Evolutionary conservation across 2,329 filamentous ascomycete genomes (phyloP).

Genomic region (Colletotrichum scovillei): DNA sequence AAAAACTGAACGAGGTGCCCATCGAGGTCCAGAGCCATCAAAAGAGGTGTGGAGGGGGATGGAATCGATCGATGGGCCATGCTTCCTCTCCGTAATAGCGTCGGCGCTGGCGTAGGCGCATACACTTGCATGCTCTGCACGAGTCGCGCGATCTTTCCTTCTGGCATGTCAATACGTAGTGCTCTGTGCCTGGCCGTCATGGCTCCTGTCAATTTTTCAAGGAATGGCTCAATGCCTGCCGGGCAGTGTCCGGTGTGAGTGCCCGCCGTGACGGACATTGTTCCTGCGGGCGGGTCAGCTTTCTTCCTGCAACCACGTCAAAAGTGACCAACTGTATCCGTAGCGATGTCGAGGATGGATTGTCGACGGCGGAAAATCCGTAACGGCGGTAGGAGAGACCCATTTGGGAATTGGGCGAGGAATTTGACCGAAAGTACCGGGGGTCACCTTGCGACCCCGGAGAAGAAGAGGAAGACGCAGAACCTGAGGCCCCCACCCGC

Average conservation of each 20-base stretch:
- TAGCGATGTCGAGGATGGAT: no score
- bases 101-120: slow-evolving; percentile 19
- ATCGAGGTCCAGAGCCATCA: neutral
- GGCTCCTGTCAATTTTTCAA: neutral
- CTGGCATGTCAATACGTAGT: neutral
- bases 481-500: slow-evolving; percentile 1
- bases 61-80: slow-evolving; percentile 4
- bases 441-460: slow-evolving; percentile 13
- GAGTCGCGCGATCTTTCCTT: slow-evolving; percentile 6
- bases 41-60: neutral
- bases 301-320: slow-evolving; percentile 9
- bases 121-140: slow-evolving; percentile 25
- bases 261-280: neutral
- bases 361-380: neutral
- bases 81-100: neutral
- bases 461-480: slow-evolving; percentile 4
- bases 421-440: slow-evolving; percentile 31
- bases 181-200: neutral
- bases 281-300: slow-evolving; percentile 7
- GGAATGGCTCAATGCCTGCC: neutral
- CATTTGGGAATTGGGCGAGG: slow-evolving; percentile 10
- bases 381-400: neutral
- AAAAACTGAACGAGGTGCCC: neutral
- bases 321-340: no score
- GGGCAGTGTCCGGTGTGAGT: neutral